Evolutionary conservation across 129 eudicot species (phyloP), one percentile per base, ranked within the genome.

Genomic region (Lonicera japonica): DNA sequence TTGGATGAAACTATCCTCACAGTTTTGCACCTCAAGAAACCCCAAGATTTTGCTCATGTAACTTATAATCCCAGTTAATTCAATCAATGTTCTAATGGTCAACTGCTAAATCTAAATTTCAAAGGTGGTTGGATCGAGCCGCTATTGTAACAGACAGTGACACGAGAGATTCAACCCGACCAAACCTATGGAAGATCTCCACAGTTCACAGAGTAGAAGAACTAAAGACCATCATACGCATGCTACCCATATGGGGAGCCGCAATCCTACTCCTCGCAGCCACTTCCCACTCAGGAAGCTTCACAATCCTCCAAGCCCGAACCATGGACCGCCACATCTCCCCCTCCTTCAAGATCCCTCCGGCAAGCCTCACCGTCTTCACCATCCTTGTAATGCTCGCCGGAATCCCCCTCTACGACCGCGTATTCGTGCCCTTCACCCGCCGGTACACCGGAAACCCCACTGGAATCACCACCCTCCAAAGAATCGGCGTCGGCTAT

Each of bases 201-300:
- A 88, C 96, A 2, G 83, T 88, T 24, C 96, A 88, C 48, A 64
- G 96, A 73, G 84, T 85, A 0, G 94, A 88, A 63, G 96, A 88
- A 66, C 77, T 88, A 3, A 88, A 88, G 55, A 73, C 85, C 58
- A 77, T 88, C 48, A 58, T 88, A 18, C 63, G 96, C 46, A 34
- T 88, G 63, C 54, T 88, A 17, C 96, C 96, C 15, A 75, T 88
- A 9, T 77, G 82, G 78, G 70, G 80, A 15, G 82, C 89, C 1
- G 84, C 82, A 17, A 79, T 88, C 22, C 54, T 88, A 34, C 74
- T 56, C n/a, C 75, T 72, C 8, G 78, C 90, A 53, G 79, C 94
- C 11, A 66, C 78, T 38, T 76, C 96, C 8, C 86, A 88, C 51
- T 86, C 76, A 23, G 52, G 46, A 25, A 84, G 83, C 67, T 88